Conservation (phyloP, 2,329 filamentous ascomycete species). For the Sordariomycetes sp. region DNA sequence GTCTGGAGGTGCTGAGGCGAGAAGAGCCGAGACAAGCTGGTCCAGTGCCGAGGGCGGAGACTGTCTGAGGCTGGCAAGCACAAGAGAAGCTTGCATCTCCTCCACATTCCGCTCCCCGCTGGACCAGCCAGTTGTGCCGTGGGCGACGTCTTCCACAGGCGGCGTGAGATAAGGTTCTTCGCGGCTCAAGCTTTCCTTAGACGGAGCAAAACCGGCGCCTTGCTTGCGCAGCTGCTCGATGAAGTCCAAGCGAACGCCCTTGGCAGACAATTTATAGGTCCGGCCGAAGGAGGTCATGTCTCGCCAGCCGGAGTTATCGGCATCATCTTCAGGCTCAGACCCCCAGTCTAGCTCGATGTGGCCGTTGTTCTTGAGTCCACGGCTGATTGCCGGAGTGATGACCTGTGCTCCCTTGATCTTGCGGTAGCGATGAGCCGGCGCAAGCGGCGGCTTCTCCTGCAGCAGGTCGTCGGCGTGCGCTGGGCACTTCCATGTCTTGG, state of each 20-base stretch:
- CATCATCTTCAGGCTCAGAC: slow-evolving; percentile 47
- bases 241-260: slow-evolving; percentile 63
- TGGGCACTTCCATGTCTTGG: slow-evolving; percentile 81
- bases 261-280: slow-evolving; percentile 53
- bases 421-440: slow-evolving; percentile 51
- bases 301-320: slow-evolving; percentile 43
- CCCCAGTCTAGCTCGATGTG: slow-evolving; percentile 58
- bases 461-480: slow-evolving; percentile 75
- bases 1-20: slow-evolving; percentile 34
- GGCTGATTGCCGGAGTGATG: slow-evolving; percentile 43
- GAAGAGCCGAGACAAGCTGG: slow-evolving; percentile 48
- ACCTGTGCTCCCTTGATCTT: slow-evolving; percentile 45
- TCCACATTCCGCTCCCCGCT: slow-evolving; percentile 34
- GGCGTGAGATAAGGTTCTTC: slow-evolving; percentile 15
- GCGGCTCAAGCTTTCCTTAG: slow-evolving; percentile 18
- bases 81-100: slow-evolving; percentile 59
- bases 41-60: slow-evolving; percentile 39
- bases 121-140: slow-evolving; percentile 20
- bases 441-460: slow-evolving; percentile 45
- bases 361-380: slow-evolving; percentile 64
- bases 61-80: slow-evolving; percentile 48
- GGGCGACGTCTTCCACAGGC: slow-evolving; percentile 11
- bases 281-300: slow-evolving; percentile 54
- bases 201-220: slow-evolving; percentile 26
- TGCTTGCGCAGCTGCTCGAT: slow-evolving; percentile 44